Percentiles rank a stretch among this genome's conserved stretches.
Conservation (phyloP, 139 green algal genomes). For the Chlorella sp. region DNA sequence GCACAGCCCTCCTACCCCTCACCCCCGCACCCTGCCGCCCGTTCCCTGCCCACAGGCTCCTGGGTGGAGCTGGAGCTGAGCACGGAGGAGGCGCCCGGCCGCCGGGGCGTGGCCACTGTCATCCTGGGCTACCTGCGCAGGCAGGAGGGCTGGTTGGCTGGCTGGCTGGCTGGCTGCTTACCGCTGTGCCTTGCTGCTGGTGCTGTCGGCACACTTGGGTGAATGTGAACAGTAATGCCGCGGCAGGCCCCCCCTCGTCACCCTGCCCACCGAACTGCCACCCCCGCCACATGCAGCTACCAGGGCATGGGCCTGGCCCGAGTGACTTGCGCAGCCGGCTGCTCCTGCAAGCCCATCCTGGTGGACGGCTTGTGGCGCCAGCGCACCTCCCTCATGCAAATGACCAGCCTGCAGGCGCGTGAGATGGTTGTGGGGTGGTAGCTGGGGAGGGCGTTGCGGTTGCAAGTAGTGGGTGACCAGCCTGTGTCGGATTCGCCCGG, state of each 20-base stretch:
- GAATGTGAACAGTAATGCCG: too few relatives aligned
- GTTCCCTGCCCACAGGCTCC: not conserved
- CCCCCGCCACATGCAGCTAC: slow-evolving; percentile 31
- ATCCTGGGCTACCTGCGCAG: slow-evolving; percentile 21
- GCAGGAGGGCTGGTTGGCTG: too few relatives aligned
- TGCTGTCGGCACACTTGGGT: too few relatives aligned
- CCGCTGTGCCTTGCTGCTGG: too few relatives aligned
- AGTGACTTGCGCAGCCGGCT: slow-evolving; percentile 9
- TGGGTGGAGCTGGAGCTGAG: slow-evolving; percentile 17
- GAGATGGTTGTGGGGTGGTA: not conserved
- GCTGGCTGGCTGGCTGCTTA: too few relatives aligned
- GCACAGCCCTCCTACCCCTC: not conserved
- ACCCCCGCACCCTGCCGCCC: not conserved
- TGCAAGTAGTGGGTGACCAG: too few relatives aligned
- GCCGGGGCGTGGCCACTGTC: not conserved
- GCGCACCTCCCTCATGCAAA: slow-evolving; percentile 10
- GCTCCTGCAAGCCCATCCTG: not conserved
- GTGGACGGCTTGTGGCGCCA: slow-evolving; percentile 5
- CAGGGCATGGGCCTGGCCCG: slow-evolving; percentile 5
- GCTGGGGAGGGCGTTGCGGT: not conserved
- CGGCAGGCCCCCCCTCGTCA: too few relatives aligned
- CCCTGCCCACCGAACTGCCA: too few relatives aligned
- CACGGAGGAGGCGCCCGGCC: not conserved
- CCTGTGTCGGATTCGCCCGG: too few relatives aligned
- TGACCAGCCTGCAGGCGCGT: not conserved